A percentile compares a stretch with the other conserved stretches of the same genome.
These are phyloP conservation scores for Shiraia sp. DNA, from an alignment of 2,329 filamentous ascomycete genomes.

Conservation along the genomic window DNA sequence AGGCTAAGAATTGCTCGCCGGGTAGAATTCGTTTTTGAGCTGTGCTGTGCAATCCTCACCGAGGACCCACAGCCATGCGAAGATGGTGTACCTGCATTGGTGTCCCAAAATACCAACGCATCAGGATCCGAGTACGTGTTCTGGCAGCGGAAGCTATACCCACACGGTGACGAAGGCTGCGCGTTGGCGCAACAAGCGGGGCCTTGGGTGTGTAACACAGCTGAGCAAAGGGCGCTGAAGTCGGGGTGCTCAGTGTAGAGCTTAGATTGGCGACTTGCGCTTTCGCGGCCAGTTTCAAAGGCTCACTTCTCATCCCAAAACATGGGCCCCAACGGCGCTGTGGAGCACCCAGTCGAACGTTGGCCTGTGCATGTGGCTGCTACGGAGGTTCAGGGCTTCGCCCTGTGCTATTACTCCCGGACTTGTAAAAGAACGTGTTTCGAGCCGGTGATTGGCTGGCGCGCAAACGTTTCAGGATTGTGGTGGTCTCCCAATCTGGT, in stretches of 20 bases:
- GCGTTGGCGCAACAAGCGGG: slow-evolving; percentile 17
- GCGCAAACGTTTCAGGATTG: slow-evolving; percentile 13
- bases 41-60: not conserved
- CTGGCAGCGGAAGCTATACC: slow-evolving; percentile 30
- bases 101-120: slow-evolving; percentile 18
- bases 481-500: slow-evolving; percentile 19
- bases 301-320: slow-evolving; percentile 8
- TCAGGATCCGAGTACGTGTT: slow-evolving; percentile 17
- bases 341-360: slow-evolving; percentile 3
- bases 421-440: slow-evolving; percentile 5
- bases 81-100: slow-evolving; percentile 12
- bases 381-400: slow-evolving; percentile 21
- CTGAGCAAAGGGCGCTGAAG: slow-evolving; percentile 18
- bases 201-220: slow-evolving; percentile 17
- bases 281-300: slow-evolving; percentile 5
- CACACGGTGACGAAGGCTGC: slow-evolving; percentile 15
- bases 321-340: slow-evolving; percentile 20
- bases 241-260: slow-evolving; percentile 3
- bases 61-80: slow-evolving; percentile 4
- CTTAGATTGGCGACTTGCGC: slow-evolving; percentile 17
- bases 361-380: not conserved
- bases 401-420: slow-evolving; percentile 30
- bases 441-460: slow-evolving; percentile 9
- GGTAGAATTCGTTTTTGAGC: slow-evolving; percentile 3
- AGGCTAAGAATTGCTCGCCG: slow-evolving; percentile 2